A percentile compares a stretch with the other conserved stretches of the same genome.
Evolutionary conservation across 2,329 filamentous ascomycete genomes (phyloP).

Genomic region (Capronia americana): DNA sequence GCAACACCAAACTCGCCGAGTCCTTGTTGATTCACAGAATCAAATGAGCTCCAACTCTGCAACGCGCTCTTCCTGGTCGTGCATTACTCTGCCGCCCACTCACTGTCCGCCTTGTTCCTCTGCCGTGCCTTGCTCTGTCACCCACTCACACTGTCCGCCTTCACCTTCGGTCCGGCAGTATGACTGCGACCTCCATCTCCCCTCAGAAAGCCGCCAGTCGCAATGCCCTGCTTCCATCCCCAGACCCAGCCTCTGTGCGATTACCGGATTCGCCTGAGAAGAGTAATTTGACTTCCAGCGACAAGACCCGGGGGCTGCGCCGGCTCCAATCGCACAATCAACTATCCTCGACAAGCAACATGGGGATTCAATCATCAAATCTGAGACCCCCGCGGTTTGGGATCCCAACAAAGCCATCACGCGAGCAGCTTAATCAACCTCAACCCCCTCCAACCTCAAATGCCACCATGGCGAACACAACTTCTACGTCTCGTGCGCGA

Average conservation of each 20-base stretch:
- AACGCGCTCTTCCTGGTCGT: conserved; percentile 26
- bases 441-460: conserved; percentile 55
- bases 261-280: conserved; percentile 38
- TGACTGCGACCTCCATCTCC: conserved; percentile 31
- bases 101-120: conserved; percentile 19
- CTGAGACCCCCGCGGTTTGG: conserved; percentile 25
- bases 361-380: conserved; percentile 46
- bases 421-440: conserved; percentile 48
- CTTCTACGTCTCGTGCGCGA: conserved; percentile 52
- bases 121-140: conserved; percentile 11
- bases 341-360: conserved; percentile 59
- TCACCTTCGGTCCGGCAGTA: conserved; percentile 14
- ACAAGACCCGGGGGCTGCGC: conserved; percentile 71
- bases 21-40: conserved; percentile 10
- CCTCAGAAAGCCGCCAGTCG: conserved; percentile 36
- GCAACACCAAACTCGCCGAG: conserved; percentile 23
- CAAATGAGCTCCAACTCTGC: conserved; percentile 13
- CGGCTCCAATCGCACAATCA: conserved; percentile 76
- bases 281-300: conserved; percentile 62
- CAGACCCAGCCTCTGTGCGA: conserved; percentile 30
- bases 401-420: conserved; percentile 30
- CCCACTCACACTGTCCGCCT: conserved; percentile 9
- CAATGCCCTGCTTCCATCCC: conserved; percentile 29
- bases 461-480: conserved; percentile 40
- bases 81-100: conserved; percentile 1